Conservation (phyloP, 2,329 filamentous ascomycete species). For the Sporothrix dimorphospora region DNA sequence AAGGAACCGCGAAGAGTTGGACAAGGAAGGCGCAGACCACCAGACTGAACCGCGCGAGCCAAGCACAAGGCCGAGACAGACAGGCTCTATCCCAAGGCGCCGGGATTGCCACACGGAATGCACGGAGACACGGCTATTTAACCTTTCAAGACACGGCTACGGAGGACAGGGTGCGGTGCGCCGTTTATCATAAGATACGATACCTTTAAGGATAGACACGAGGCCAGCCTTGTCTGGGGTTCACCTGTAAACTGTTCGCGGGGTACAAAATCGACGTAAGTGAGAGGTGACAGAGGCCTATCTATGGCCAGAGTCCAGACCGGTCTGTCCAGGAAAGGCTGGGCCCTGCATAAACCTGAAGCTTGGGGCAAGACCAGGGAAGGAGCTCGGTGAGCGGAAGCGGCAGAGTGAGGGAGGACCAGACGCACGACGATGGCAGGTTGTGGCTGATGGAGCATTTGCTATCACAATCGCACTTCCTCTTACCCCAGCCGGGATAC, state of each 20-base stretch:
- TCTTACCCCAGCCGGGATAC: background rate
- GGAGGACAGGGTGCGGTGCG: background rate
- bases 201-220: background rate
- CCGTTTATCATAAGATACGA: background rate
- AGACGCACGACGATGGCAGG: background rate
- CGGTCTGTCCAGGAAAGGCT: background rate
- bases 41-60: background rate
- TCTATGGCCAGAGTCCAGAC: slow-evolving; percentile 15
- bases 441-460: slow-evolving; percentile 1
- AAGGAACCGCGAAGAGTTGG: background rate
- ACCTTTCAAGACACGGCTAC: slow-evolving; percentile 23
- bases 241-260: background rate
- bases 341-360: slow-evolving; percentile 19
- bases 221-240: slow-evolving; percentile 16
- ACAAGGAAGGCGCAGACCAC: slow-evolving; percentile 1
- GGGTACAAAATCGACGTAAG: background rate
- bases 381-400: slow-evolving; percentile 22
- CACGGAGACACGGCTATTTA: slow-evolving; percentile 15
- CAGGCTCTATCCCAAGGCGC: slow-evolving; percentile 5
- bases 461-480: slow-evolving; percentile 2
- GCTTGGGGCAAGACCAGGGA: background rate
- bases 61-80: background rate
- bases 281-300: background rate
- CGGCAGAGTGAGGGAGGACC: background rate
- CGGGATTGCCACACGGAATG: slow-evolving; percentile 14